Conservation (phyloP, 116 monocot genomes). For the Zostera marina region DNA sequence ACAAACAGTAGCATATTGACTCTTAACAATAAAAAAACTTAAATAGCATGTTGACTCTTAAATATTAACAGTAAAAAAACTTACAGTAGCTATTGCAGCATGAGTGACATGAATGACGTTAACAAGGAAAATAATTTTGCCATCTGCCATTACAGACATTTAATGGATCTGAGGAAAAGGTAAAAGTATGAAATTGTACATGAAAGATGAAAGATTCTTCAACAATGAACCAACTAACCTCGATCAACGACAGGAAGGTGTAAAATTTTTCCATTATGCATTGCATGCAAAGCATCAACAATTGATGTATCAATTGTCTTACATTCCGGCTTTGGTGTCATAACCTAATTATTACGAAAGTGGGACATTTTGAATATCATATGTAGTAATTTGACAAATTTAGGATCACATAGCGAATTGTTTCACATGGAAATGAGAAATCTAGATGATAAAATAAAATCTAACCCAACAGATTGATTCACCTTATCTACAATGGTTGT, state of each 20-base stretch:
- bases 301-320: slow-evolving; percentile 72
- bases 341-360: slow-evolving; percentile 35
- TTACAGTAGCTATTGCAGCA: slow-evolving; percentile 86
- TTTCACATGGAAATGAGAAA: too few species aligned
- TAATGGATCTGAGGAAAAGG: neutral
- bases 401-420: neutral
- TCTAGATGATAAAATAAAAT: too few species aligned
- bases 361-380: neutral
- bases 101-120: slow-evolving; percentile 83
- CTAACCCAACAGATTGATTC: neutral
- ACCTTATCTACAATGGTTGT: slow-evolving; percentile 79
- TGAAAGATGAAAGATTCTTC: slow-evolving; percentile 4
- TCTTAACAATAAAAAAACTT: slow-evolving; percentile 16
- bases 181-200: neutral
- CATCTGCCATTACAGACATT: slow-evolving; percentile 30
- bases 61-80: slow-evolving; percentile 3
- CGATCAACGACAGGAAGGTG: slow-evolving; percentile 87
- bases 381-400: neutral
- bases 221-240: slow-evolving; percentile 20
- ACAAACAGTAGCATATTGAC: too few species aligned
- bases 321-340: slow-evolving; percentile 92
- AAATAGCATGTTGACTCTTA: too few species aligned
- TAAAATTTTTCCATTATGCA: slow-evolving; percentile 85
- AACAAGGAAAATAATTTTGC: slow-evolving; percentile 57
- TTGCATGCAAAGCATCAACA: slow-evolving; percentile 85